These are phyloP conservation scores for Aspergillus ruber DNA, from an alignment of 2,329 filamentous ascomycete genomes.

Conservation along the genomic window DNA sequence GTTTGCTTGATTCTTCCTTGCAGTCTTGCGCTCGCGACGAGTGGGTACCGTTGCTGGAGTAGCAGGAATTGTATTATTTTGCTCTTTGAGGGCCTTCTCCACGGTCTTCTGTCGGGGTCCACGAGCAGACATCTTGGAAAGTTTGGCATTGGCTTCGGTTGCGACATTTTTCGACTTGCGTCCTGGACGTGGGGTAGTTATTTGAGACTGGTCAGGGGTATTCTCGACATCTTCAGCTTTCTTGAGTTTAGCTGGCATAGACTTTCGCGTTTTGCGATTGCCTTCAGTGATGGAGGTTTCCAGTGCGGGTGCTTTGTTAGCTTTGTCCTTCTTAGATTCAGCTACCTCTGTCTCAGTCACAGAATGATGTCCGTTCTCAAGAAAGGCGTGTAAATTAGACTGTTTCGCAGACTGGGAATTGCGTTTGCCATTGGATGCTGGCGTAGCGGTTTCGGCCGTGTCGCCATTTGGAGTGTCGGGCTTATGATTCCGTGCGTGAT, in stretches of 20 bases:
- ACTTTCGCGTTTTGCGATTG: slow-evolving; percentile 10
- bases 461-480: slow-evolving; percentile 6
- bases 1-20: not conserved
- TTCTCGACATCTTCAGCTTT: slow-evolving; percentile 4
- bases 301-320: slow-evolving; percentile 3
- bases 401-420: slow-evolving; percentile 3
- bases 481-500: slow-evolving; percentile 5
- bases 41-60: slow-evolving; percentile 5
- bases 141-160: slow-evolving; percentile 1
- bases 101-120: not conserved
- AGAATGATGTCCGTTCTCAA: slow-evolving; percentile 7
- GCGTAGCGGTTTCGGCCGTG: slow-evolving; percentile 1
- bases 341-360: slow-evolving; percentile 5
- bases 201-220: slow-evolving; percentile 1
- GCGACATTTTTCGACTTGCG: slow-evolving; percentile 6
- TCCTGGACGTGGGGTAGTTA: slow-evolving; percentile 8
- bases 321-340: slow-evolving; percentile 1
- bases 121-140: slow-evolving; percentile 4
- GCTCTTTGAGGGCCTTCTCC: slow-evolving; percentile 1
- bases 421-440: slow-evolving; percentile 5
- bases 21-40: slow-evolving; percentile 9
- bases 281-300: slow-evolving; percentile 2
- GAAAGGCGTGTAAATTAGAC: slow-evolving; percentile 6
- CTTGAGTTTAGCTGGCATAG: slow-evolving; percentile 11
- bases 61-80: slow-evolving; percentile 1